phyloP scores from a whole-genome alignment of 352 stramenopile species.

The Pythium dissimile region DNA sequence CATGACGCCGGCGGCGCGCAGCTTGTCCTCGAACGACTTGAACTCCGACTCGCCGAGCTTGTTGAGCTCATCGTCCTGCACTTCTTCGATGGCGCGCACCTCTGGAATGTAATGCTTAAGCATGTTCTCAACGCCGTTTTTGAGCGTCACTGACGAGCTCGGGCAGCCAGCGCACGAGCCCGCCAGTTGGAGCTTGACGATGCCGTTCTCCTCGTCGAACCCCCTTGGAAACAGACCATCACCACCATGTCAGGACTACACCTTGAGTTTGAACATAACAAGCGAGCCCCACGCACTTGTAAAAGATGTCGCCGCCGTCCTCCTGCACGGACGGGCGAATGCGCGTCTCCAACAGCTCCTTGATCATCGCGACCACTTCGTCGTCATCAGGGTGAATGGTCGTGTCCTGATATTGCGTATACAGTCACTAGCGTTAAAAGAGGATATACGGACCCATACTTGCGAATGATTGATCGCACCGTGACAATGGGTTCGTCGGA shows the following conservation, averaged over 20 bases:
- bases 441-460: neutral
- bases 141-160: conserved; percentile 97
- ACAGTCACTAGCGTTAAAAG: neutral
- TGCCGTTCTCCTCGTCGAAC: conserved; percentile 94
- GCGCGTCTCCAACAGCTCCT: conserved; percentile 98
- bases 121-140: conserved; percentile 99
- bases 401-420: conserved; percentile 51
- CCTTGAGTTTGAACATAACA: neutral
- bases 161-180: conserved; percentile 98
- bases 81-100: conserved; percentile 87
- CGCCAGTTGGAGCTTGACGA: conserved; percentile 88
- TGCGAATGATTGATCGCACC: conserved; percentile 22
- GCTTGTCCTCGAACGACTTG: conserved; percentile 74
- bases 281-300: conserved; percentile 39
- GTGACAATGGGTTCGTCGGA: conserved; percentile 83
- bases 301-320: conserved; percentile 99
- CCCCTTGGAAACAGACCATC: conserved; percentile 36
- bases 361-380: conserved; percentile 99
- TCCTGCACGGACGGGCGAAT: conserved; percentile 99
- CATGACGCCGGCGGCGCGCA: conserved; percentile 75
- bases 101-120: conserved; percentile 99
- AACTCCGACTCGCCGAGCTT: conserved; percentile 82
- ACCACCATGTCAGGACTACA: too few relatives aligned
- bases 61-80: conserved; percentile 74
- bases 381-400: conserved; percentile 96